A percentile compares a stretch with the other conserved stretches of the same genome.
phyloP scores from a whole-genome alignment of 352 stramenopile species.

The Phytophthora fragariaefolia region DNA sequence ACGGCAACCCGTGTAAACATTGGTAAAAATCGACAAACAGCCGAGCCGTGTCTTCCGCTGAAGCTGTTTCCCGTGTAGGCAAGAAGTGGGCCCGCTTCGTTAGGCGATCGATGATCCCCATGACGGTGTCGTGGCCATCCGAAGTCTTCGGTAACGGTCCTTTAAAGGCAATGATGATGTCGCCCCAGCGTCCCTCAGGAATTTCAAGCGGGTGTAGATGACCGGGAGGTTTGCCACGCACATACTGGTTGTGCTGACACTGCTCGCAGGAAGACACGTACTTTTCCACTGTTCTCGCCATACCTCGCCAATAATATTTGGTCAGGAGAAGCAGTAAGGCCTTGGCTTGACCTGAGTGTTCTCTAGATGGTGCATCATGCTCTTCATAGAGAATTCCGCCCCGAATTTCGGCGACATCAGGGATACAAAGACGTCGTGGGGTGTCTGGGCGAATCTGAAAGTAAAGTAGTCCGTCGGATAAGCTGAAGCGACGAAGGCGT shows the following conservation, averaged over 20 bases:
- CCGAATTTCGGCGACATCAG: not conserved
- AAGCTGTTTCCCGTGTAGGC: not conserved
- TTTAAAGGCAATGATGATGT: slow-evolving; percentile 31
- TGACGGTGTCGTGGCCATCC: not conserved
- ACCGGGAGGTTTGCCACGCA: not conserved
- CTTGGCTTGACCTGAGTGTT: slow-evolving; percentile 11
- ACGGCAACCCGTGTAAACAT: not conserved
- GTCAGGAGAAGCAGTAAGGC: not conserved
- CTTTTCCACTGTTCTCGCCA: not conserved
- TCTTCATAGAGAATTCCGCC: slow-evolving; percentile 4
- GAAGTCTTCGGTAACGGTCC: not conserved
- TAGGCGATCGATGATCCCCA: not conserved
- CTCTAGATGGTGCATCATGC: slow-evolving; percentile 3
- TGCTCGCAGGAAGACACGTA: slow-evolving; percentile 20
- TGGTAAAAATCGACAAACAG: not conserved
- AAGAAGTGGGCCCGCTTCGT: not conserved
- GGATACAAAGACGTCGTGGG: slow-evolving; percentile 14
- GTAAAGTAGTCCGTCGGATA: slow-evolving; percentile 7
- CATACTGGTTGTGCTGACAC: slow-evolving; percentile 15
- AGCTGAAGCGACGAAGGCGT: slow-evolving; percentile 2
- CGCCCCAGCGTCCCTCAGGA: slow-evolving; percentile 2
- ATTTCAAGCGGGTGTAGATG: slow-evolving; percentile 21
- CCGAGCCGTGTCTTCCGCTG: not conserved
- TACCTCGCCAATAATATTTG: slow-evolving; percentile 12
- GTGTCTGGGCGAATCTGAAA: slow-evolving; percentile 1